These are phyloP conservation scores for Hibiscus syriacus DNA, from an alignment of 345 rosid genomes.

Conservation along the genomic window DNA sequence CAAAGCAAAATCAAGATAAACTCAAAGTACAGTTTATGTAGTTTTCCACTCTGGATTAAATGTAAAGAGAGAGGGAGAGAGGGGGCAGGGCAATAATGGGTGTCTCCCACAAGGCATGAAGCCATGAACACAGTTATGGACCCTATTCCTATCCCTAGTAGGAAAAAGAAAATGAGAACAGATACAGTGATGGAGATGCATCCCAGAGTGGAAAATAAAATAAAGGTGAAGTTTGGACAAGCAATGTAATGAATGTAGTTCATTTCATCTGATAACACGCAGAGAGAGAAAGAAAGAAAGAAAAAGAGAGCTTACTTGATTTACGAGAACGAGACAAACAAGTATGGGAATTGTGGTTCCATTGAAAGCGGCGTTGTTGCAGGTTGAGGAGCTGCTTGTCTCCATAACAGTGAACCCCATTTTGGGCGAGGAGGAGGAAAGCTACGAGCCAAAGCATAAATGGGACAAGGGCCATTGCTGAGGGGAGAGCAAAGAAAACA, in stretches of 20 bases:
- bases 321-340: constrained; percentile 32
- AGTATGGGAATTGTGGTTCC: neutral
- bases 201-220: constrained; percentile 15
- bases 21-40: neutral
- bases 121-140: constrained; percentile 13
- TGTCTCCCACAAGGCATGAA: constrained; percentile 19
- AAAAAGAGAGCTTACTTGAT: constrained; percentile 44
- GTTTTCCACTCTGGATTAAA: neutral
- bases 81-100: constrained; percentile 13
- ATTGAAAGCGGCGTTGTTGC: neutral
- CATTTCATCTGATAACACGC: too few relatives aligned
- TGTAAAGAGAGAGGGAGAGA: neutral
- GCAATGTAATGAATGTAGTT: too few relatives aligned
- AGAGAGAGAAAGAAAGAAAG: neutral
- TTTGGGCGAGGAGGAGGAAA: neutral
- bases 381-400: constrained; percentile 26
- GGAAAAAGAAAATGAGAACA: neutral
- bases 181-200: neutral
- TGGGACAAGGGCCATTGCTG: constrained; percentile 7
- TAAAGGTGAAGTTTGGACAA: too few relatives aligned
- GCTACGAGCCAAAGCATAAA: constrained; percentile 3
- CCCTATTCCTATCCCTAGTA: neutral
- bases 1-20: constrained; percentile 2
- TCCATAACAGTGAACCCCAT: constrained; percentile 17
- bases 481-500: neutral